Evolutionary conservation across 805 yeast genomes (phyloP).

Genomic region (Candida chauliodis): DNA sequence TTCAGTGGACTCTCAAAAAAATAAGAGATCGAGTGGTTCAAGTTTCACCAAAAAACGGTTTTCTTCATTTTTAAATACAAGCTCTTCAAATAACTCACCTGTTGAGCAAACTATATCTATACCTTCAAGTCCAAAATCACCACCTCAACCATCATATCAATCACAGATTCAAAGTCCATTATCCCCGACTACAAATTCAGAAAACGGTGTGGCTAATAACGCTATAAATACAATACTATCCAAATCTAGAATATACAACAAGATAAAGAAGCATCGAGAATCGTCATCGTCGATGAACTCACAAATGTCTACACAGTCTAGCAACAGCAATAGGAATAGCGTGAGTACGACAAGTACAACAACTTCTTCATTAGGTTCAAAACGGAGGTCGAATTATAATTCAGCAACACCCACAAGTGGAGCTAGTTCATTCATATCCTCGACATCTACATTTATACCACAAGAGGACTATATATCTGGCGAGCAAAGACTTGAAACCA

Average conservation of each 20-base stretch:
- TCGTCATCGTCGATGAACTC: constrained; percentile 28
- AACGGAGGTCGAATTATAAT: constrained; percentile 4
- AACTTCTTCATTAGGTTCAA: constrained; percentile 4
- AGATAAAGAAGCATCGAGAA: constrained; percentile 35
- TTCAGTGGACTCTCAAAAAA: constrained; percentile 5
- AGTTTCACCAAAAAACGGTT: constrained; percentile 3
- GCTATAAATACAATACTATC: constrained; percentile 16
- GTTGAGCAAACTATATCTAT: neutral
- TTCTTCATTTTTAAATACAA: constrained; percentile 5
- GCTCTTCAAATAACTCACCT: neutral
- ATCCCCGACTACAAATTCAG: neutral
- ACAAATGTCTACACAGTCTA: constrained; percentile 12
- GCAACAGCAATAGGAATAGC: constrained; percentile 9
- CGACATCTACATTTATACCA: constrained; percentile 2
- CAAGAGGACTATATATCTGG: constrained; percentile 9
- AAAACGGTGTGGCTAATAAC: neutral
- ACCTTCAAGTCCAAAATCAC: constrained; percentile 4
- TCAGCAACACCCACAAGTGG: constrained; percentile 7
- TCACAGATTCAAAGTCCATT: neutral
- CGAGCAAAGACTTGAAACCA: constrained; percentile 27
- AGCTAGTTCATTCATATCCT: constrained; percentile 6
- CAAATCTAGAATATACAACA: constrained; percentile 34
- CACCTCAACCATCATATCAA: constrained; percentile 5
- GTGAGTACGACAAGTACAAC: constrained; percentile 13
- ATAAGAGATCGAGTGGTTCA: constrained; percentile 1